A percentile compares a stretch with the other conserved stretches of the same genome.
Conservation (phyloP, 768 basidiomycete species). For the Lentinula detonsa region DNA sequence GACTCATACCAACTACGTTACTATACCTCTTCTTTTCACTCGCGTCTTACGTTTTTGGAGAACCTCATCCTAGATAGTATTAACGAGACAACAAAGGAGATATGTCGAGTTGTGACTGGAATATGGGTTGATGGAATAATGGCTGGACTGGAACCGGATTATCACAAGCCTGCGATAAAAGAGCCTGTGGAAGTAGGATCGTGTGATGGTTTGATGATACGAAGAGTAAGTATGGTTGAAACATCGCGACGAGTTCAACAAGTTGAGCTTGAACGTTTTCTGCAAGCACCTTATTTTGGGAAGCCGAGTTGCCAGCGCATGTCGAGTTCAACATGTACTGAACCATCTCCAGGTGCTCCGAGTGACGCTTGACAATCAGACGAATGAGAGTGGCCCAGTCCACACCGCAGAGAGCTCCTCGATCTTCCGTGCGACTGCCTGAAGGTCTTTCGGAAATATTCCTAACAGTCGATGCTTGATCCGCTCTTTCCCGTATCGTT, state of each 20-base stretch:
- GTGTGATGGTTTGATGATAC: not conserved
- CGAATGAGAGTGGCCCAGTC: conserved; percentile 36
- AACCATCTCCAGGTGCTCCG: conserved; percentile 33
- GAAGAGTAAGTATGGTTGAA: conserved; percentile 24
- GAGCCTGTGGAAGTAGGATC: not conserved
- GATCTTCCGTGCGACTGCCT: conserved; percentile 18
- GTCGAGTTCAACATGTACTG: conserved; percentile 26
- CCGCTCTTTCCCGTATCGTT: conserved; percentile 23
- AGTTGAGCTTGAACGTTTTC: conserved; percentile 20
- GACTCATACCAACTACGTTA: conserved; percentile 23
- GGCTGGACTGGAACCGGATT: conserved; percentile 10
- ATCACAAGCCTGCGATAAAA: not conserved
- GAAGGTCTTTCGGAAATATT: conserved; percentile 22
- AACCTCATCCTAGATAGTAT: conserved; percentile 13
- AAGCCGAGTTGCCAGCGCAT: not conserved
- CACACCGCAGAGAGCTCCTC: conserved; percentile 19
- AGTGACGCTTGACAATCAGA: conserved; percentile 34
- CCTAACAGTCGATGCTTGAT: conserved; percentile 28
- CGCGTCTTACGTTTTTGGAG: conserved; percentile 13
- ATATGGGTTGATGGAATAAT: conserved; percentile 16
- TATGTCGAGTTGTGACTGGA: conserved; percentile 14
- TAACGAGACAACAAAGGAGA: conserved; percentile 14
- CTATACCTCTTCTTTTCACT: not conserved
- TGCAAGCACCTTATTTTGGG: conserved; percentile 6
- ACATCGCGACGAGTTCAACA: conserved; percentile 18